Evolutionary conservation across 352 stramenopile species (phyloP).

Genomic region (Albugo candida): DNA sequence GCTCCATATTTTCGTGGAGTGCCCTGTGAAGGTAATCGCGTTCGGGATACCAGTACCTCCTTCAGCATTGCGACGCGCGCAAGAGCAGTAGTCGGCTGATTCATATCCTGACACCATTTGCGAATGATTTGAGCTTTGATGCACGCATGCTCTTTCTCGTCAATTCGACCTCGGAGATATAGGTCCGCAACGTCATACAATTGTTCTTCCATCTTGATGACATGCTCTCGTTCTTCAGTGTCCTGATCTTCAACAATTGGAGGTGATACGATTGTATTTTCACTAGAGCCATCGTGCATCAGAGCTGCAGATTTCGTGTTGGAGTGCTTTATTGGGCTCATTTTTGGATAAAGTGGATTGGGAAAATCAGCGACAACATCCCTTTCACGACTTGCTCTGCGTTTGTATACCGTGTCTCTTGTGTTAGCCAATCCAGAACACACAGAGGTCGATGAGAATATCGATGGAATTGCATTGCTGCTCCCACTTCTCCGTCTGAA

Average conservation of each 20-base stretch:
- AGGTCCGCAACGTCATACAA: slow-evolving; percentile 46
- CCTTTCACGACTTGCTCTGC: not conserved
- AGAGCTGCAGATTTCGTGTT: not conserved
- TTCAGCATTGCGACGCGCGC: no score
- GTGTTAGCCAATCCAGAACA: not conserved
- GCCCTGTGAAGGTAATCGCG: no score
- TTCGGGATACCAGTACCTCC: no score
- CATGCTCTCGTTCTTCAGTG: slow-evolving; percentile 13
- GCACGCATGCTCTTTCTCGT: slow-evolving; percentile 71
- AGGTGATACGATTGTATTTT: not conserved
- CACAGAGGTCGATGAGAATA: no score
- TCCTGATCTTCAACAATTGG: not conserved
- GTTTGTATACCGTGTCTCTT: not conserved
- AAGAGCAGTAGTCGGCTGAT: slow-evolving; percentile 17
- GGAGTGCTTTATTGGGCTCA: not conserved
- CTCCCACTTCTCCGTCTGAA: not conserved
- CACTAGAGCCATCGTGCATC: not conserved
- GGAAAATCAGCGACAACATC: not conserved
- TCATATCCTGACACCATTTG: slow-evolving; percentile 65
- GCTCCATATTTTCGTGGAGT: no score
- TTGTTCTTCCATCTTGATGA: slow-evolving; percentile 68
- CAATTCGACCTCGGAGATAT: slow-evolving; percentile 58
- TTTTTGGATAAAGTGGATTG: not conserved
- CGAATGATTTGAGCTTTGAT: slow-evolving; percentile 65
- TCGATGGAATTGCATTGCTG: not conserved